Evolutionary conservation across 177 flowering plant genomes (phyloP).

Genomic region (Vitis hybrid): DNA sequence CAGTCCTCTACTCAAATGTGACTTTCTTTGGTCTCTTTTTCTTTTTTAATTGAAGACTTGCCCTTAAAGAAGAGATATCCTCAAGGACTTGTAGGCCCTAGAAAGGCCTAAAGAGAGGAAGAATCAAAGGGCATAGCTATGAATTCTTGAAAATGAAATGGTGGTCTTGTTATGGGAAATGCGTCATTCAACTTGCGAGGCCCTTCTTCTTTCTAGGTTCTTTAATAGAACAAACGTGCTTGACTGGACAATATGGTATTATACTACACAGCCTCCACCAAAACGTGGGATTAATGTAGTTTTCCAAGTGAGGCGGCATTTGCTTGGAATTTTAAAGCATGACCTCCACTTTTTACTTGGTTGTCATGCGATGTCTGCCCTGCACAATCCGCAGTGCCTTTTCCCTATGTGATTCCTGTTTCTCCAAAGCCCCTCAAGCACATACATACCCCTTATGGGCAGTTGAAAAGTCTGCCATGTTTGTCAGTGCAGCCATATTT

Average conservation of each 20-base stretch:
- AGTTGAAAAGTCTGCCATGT: constrained; percentile 6
- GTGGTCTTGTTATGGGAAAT: constrained; percentile 9
- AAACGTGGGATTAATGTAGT: constrained; percentile 18
- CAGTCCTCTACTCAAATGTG: constrained; percentile 1
- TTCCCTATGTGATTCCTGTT: constrained; percentile 29
- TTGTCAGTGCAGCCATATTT: constrained; percentile 32
- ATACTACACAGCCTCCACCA: not conserved
- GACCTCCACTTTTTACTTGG: too few species aligned
- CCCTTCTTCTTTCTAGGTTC: constrained; percentile 7
- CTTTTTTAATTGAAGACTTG: too few species aligned
- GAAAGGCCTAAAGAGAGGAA: not conserved
- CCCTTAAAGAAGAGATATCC: too few species aligned
- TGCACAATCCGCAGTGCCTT: constrained; percentile 13
- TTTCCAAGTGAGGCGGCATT: constrained; percentile 24
- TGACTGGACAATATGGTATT: constrained; percentile 26
- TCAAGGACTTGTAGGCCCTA: not conserved
- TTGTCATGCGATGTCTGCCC: constrained; percentile 7
- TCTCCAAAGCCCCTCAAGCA: constrained; percentile 13
- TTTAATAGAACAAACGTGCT: constrained; percentile 27
- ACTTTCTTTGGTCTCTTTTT: too few species aligned
- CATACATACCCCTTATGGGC: too few species aligned
- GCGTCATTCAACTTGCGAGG: constrained; percentile 12
- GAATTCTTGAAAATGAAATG: constrained; percentile 17
- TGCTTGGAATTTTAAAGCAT: not conserved
- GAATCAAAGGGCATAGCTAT: not conserved